Conservation (phyloP, 163 green algal species). For the Trebouxia gelatinosa region DNA sequence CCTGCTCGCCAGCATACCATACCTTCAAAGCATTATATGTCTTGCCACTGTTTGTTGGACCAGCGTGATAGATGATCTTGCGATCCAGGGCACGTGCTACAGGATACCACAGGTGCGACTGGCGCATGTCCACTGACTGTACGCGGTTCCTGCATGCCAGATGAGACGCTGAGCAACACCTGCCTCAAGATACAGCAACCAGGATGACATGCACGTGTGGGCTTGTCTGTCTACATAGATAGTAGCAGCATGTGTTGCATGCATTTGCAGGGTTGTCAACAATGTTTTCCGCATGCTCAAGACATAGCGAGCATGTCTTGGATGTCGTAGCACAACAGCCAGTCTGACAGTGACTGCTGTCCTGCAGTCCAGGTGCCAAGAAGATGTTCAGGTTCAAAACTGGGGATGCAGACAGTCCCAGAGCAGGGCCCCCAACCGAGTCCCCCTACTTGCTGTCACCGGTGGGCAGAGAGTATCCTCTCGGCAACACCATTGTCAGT, state of each 20-base stretch:
- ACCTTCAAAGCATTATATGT: conserved; percentile 66
- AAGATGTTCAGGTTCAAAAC: conserved; percentile 77
- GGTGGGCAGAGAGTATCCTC: conserved; percentile 51
- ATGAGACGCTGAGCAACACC: no score
- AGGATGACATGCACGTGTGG: no score
- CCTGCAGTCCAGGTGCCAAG: conserved; percentile 42
- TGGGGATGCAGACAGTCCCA: conserved; percentile 58
- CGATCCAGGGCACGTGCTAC: conserved; percentile 71
- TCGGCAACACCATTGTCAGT: conserved; percentile 40
- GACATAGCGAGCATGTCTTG: neutral
- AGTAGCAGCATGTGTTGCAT: no score
- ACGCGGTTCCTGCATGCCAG: conserved; percentile 44
- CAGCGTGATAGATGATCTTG: conserved; percentile 83
- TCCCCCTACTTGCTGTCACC: conserved; percentile 59
- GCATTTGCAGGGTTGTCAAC: neutral
- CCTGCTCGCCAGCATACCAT: neutral
- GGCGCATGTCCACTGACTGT: conserved; percentile 51
- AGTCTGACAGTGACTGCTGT: neutral
- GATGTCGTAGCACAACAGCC: neutral
- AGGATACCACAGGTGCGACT: conserved; percentile 80
- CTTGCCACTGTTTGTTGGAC: conserved; percentile 89
- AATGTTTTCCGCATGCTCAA: neutral
- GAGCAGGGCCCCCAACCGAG: conserved; percentile 39
- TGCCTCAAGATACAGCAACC: no score
- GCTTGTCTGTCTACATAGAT: no score